phyloP scores from a whole-genome alignment of 192 early-diverging fungal genomes.

The Nowakowskiella sp. region DNA sequence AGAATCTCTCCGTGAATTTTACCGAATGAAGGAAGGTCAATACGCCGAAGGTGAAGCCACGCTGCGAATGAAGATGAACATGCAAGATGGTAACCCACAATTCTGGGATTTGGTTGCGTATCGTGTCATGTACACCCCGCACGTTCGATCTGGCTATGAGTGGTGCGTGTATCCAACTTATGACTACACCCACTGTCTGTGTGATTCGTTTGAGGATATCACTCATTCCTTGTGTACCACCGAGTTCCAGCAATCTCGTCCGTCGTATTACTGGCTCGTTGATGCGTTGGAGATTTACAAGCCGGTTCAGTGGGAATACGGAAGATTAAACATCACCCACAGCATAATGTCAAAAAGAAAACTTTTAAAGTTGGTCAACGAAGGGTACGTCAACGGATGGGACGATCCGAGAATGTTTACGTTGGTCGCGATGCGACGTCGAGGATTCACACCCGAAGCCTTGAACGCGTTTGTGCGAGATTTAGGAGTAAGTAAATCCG shows the following conservation, averaged over 20 bases:
- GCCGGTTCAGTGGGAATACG: constrained; percentile 99
- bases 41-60: constrained; percentile 86
- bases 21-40: constrained; percentile 97
- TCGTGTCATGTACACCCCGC: constrained; percentile 82
- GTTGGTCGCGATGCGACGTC: constrained; percentile 87
- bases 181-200: constrained; percentile 97
- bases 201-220: constrained; percentile 99
- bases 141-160: constrained; percentile 82
- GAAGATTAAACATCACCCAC: constrained; percentile 86
- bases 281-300: constrained; percentile 99
- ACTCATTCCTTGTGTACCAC: constrained; percentile 98
- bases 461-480: constrained; percentile 97
- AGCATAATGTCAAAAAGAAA: constrained; percentile 98
- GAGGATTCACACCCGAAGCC: constrained; percentile 94
- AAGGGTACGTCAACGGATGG: constrained; percentile 71
- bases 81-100: constrained; percentile 94
- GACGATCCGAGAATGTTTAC: constrained; percentile 98
- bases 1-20: constrained; percentile 89
- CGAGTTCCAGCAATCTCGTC: constrained; percentile 88
- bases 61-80: constrained; percentile 99
- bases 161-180: constrained; percentile 99
- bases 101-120: constrained; percentile 99
- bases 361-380: constrained; percentile 82
- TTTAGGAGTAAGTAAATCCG: constrained; percentile 79
- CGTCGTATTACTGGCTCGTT: constrained; percentile 98